Evolutionary conservation across 768 basidiomycete species (phyloP).

Genomic region (Gloeophyllum trabeum): DNA sequence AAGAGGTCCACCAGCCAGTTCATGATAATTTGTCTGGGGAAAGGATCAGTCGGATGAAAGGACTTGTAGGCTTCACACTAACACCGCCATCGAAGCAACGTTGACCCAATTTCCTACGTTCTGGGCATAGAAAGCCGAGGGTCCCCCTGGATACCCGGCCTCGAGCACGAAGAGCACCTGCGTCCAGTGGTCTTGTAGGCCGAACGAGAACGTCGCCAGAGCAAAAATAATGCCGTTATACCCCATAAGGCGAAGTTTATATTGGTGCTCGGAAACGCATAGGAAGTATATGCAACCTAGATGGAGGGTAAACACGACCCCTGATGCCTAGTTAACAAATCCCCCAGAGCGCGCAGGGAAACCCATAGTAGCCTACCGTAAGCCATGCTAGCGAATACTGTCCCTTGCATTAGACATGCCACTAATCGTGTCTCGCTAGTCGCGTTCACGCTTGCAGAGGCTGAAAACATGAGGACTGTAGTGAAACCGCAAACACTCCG

Average conservation of each 20-base stretch:
- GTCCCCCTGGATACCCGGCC: constrained; percentile 12
- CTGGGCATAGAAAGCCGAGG: constrained; percentile 12
- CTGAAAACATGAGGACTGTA: too few species aligned
- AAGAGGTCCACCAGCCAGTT: constrained; percentile 19
- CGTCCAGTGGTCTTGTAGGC: constrained; percentile 13
- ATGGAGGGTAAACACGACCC: too few species aligned
- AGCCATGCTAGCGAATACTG: too few species aligned
- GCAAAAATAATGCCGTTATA: constrained; percentile 10
- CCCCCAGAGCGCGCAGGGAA: too few species aligned
- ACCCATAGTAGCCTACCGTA: too few species aligned
- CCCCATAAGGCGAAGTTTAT: neutral
- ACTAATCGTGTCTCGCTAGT: too few species aligned
- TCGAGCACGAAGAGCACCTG: neutral
- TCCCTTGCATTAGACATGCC: too few species aligned
- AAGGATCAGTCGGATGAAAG: neutral
- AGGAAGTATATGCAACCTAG: neutral
- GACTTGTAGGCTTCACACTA: constrained; percentile 1
- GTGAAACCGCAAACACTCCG: too few species aligned
- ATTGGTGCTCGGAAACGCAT: neutral
- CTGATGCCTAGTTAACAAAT: too few species aligned
- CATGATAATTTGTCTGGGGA: constrained; percentile 14
- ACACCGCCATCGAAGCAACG: constrained; percentile 13
- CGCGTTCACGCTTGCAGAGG: too few species aligned
- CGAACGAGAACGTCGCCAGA: constrained; percentile 10
- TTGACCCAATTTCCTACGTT: constrained; percentile 9